Evolutionary conservation across 2,329 filamentous ascomycete species (phyloP), one percentile per base, ranked within the genome.

Genomic region (Curvularia spicifera): DNA sequence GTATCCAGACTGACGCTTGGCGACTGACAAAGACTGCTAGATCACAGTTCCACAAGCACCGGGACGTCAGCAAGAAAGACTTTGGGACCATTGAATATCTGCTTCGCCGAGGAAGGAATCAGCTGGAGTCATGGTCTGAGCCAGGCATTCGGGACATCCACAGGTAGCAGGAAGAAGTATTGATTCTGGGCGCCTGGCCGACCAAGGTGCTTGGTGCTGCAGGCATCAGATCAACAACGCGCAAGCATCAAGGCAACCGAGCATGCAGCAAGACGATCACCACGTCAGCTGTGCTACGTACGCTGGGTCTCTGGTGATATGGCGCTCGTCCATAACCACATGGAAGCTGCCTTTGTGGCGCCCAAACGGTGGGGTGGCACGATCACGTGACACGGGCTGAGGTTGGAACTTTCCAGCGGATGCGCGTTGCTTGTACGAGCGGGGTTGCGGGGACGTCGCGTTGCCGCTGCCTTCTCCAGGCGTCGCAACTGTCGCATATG

Each of bases 71-170:
- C 76, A 95, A 91, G 78, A 92, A 91, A 67, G 92, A 97, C 72
- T 97, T 97, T 77, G 82, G 84, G 15, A 89, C 92, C 5, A 89
- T 97, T 56, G 93, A 97, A 76, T 95, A 91, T 75, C 80, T 96
- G 33, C 74, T 97, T 51, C 85, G 93, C 59, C 94, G 91, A 75
- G 93, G 93, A 22, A 84, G 86, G 40, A 85, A 91, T 44, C 92
- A 97, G 74, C 81, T 97, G 18, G 91, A 96, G 63, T 85, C 88
- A 45, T 95, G 95, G 78, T 86, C 89, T n/a, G 86, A 89, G 5
- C 87, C 90, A 26, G 89, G 89, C 2, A 93, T 96, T 69, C 91
- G 87, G 71, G 91, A 95, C 75, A 64, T 71, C 10, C 68, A 59
- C 40, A 62, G 51, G 56, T 61, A 47, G 29, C 44, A 47, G 12